These are phyloP conservation scores for Microdochium nivale DNA, from an alignment of 2,329 filamentous ascomycete genomes.

Conservation along the genomic window DNA sequence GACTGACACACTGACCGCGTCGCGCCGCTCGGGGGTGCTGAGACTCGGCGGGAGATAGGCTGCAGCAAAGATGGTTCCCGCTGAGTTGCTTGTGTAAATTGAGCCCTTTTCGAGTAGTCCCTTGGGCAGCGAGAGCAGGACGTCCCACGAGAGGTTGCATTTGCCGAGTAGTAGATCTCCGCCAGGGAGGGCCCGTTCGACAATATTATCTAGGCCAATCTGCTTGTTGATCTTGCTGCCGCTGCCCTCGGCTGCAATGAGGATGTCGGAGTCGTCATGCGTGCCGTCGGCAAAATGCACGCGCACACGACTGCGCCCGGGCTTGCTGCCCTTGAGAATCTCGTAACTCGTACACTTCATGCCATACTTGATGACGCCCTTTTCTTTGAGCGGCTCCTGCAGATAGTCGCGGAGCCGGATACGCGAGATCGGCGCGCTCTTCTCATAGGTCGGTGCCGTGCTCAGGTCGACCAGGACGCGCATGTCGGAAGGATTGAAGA, in stretches of 20 bases:
- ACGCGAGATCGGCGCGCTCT: constrained; percentile 10
- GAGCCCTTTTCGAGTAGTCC: constrained; percentile 3
- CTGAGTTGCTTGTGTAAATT: constrained; percentile 1
- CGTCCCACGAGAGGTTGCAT: constrained; percentile 1
- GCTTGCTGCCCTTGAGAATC: constrained; percentile 1
- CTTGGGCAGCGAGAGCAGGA: constrained; percentile 2
- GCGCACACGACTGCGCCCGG: background rate
- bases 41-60: constrained; percentile 4
- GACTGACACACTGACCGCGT: background rate
- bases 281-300: constrained; percentile 7
- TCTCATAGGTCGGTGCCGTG: constrained; percentile 8
- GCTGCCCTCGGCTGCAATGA: constrained; percentile 9
- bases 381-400: constrained; percentile 4
- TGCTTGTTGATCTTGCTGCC: constrained; percentile 3
- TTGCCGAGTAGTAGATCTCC: constrained; percentile 2
- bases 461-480: constrained; percentile 6
- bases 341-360: constrained; percentile 8
- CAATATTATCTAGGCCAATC: constrained; percentile 6
- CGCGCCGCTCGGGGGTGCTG: background rate
- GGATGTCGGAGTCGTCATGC: constrained; percentile 8
- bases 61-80: constrained; percentile 3
- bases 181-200: background rate
- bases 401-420: constrained; percentile 8
- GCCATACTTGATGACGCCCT: constrained; percentile 5
- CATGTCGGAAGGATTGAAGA: constrained; percentile 4